Conservation (phyloP, 1,284 basidiomycete species). For the Puccinia triticina region DNA sequence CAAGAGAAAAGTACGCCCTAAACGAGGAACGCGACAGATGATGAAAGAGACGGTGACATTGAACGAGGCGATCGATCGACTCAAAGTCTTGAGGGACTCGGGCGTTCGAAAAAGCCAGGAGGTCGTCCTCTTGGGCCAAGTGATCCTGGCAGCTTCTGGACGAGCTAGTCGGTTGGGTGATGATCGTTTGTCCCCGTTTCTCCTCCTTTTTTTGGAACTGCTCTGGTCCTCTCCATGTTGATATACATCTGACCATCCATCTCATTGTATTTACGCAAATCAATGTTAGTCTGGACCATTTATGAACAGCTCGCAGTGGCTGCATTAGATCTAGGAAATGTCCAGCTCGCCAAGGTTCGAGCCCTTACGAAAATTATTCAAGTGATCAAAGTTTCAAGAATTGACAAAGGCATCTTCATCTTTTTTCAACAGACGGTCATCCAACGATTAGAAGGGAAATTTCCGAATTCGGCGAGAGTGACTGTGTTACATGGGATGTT, state of each 20-base stretch:
- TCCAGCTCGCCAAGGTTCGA: constrained; percentile 80
- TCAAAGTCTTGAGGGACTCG: constrained; percentile 32
- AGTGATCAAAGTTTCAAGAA: not conserved
- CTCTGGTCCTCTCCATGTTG: not conserved
- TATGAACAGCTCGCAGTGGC: constrained; percentile 86
- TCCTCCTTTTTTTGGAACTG: not conserved
- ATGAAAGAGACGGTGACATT: constrained; percentile 19
- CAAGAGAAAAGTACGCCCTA: too few species aligned
- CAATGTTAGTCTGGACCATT: constrained; percentile 69
- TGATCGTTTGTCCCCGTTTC: not conserved
- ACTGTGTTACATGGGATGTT: constrained; percentile 80
- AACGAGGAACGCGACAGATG: too few species aligned
- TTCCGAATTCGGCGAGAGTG: constrained; percentile 80
- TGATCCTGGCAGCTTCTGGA: constrained; percentile 24
- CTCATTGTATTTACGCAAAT: too few species aligned
- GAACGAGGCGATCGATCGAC: constrained; percentile 15
- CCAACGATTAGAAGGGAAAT: constrained; percentile 70
- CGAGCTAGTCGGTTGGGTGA: constrained; percentile 25
- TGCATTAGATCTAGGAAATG: constrained; percentile 76
- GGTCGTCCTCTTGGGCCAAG: constrained; percentile 28
- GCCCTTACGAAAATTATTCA: too few species aligned
- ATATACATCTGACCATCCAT: not conserved
- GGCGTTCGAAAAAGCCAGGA: constrained; percentile 22
- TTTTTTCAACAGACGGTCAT: constrained; percentile 67
- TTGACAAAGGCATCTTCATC: not conserved